phyloP scores from a whole-genome alignment of 768 basidiomycete genomes.

The Baorangia bicolor region DNA sequence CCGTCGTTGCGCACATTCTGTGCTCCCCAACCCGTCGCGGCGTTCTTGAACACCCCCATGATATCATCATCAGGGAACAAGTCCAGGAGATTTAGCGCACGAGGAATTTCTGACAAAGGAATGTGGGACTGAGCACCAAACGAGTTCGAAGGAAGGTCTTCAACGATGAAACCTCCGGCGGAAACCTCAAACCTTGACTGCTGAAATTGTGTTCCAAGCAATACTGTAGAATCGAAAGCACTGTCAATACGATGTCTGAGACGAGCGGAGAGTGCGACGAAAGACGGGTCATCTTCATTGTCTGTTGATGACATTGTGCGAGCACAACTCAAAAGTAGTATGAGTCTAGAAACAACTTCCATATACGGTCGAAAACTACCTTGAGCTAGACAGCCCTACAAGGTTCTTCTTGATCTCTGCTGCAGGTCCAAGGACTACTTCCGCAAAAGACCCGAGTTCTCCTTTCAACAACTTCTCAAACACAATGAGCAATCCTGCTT shows the following conservation, averaged over 20 bases:
- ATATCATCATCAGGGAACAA: constrained; percentile 74
- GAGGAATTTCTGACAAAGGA: constrained; percentile 54
- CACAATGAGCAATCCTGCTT: constrained; percentile 51
- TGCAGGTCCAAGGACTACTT: constrained; percentile 46
- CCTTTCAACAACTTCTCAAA: constrained; percentile 51
- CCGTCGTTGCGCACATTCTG: constrained; percentile 31
- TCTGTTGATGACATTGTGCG: constrained; percentile 14
- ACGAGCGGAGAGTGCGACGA: constrained; percentile 40
- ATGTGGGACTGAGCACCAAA: constrained; percentile 36
- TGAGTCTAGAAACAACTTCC: not conserved
- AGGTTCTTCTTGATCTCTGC: constrained; percentile 50
- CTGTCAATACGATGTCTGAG: constrained; percentile 50
- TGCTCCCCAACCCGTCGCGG: constrained; percentile 67
- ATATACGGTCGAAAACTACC: constrained; percentile 1
- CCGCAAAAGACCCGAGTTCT: constrained; percentile 34
- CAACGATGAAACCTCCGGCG: constrained; percentile 37
- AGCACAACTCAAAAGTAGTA: not conserved
- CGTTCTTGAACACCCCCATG: constrained; percentile 69
- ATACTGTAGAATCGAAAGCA: constrained; percentile 43
- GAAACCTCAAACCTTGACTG: constrained; percentile 6
- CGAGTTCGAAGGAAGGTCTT: constrained; percentile 18
- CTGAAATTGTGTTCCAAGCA: not conserved
- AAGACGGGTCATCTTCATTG: constrained; percentile 30
- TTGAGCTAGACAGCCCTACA: constrained; percentile 22
- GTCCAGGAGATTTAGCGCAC: constrained; percentile 61